Conservation (phyloP, 768 basidiomycete species). For the Amanita molliuscula region DNA sequence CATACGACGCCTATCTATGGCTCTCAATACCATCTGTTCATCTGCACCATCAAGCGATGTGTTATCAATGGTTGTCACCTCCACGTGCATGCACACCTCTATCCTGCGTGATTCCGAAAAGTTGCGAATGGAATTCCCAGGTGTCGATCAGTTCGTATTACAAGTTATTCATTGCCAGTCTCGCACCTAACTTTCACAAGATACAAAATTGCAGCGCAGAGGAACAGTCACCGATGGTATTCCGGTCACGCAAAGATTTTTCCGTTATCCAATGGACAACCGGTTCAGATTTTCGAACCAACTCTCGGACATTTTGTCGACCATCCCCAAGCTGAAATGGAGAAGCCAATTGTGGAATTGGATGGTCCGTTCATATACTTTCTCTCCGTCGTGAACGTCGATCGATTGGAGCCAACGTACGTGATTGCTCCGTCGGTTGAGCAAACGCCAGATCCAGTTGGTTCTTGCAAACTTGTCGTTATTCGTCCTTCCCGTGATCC, state of each 20-base stretch:
- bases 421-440: constrained; percentile 59
- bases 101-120: constrained; percentile 77
- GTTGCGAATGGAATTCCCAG: constrained; percentile 59
- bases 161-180: not conserved
- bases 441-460: constrained; percentile 29
- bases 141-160: constrained; percentile 42
- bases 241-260: constrained; percentile 45
- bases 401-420: constrained; percentile 79
- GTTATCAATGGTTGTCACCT: constrained; percentile 76
- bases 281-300: constrained; percentile 56
- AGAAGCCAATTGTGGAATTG: constrained; percentile 32
- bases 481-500: constrained; percentile 65
- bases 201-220: constrained; percentile 76
- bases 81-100: constrained; percentile 76
- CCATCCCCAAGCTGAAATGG: constrained; percentile 22
- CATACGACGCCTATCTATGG: constrained; percentile 39
- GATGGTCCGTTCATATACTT: constrained; percentile 84
- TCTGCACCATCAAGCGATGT: constrained; percentile 15
- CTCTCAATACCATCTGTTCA: constrained; percentile 33
- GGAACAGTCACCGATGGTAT: constrained; percentile 71
- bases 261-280: constrained; percentile 26
- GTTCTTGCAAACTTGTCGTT: constrained; percentile 63
- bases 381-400: constrained; percentile 71
- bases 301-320: constrained; percentile 32
- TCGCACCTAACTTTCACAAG: constrained; percentile 20